These are phyloP conservation scores for Trichoderma guizhouense DNA, from an alignment of 2,329 filamentous ascomycete species.

Conservation along the genomic window DNA sequence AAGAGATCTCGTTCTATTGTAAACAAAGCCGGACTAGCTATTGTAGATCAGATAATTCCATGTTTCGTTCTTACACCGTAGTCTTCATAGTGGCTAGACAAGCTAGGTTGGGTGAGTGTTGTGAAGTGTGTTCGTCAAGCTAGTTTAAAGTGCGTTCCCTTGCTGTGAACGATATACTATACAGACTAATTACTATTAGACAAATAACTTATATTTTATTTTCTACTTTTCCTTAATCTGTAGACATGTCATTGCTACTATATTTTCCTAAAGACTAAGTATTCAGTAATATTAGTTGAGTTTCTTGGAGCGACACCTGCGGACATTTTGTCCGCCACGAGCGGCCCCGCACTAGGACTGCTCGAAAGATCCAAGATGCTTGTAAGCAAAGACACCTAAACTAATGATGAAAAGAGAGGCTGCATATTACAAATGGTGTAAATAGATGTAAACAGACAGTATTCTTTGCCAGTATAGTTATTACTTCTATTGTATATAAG, in stretches of 20 bases:
- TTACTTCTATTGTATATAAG: neutral
- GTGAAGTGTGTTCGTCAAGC: neutral
- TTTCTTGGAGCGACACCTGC: neutral
- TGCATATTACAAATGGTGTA: neutral
- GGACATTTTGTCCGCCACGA: neutral
- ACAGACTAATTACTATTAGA: neutral
- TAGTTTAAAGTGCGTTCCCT: too few species aligned
- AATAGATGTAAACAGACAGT: neutral
- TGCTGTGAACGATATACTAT: neutral
- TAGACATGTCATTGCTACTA: neutral
- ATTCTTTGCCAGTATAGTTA: neutral
- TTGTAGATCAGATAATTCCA: rapidly evolving
- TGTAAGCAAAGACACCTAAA: neutral
- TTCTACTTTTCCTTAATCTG: neutral
- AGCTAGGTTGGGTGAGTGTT: neutral
- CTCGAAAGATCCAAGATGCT: neutral
- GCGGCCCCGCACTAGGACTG: neutral
- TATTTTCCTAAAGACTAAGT: neutral
- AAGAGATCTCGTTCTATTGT: neutral
- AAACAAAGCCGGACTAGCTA: neutral
- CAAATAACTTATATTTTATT: neutral
- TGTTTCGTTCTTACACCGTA: rapidly evolving
- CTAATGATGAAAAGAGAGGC: neutral
- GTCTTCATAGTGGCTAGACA: rapidly evolving
- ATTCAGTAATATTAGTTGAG: neutral